A percentile compares a stretch with the other conserved stretches of the same genome.
These are phyloP conservation scores for Lanmaoa pseudosensibilis DNA, from an alignment of 768 basidiomycete species.

Conservation along the genomic window DNA sequence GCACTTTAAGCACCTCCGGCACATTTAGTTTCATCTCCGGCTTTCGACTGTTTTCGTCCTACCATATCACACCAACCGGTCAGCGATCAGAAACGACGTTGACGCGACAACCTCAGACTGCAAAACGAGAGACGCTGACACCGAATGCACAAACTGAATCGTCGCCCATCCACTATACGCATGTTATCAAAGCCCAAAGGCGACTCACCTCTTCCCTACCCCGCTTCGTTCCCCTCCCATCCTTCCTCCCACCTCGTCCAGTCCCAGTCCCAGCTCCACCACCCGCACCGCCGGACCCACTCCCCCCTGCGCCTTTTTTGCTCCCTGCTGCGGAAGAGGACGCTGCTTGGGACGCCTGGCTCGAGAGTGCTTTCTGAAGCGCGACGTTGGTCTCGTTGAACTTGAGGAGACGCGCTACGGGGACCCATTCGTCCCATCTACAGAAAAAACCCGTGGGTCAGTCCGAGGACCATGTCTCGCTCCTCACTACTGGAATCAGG, in stretches of 20 bases:
- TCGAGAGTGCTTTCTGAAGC: slow-evolving; percentile 68
- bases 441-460: not conserved
- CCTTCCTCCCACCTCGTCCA: slow-evolving; percentile 47
- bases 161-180: not conserved
- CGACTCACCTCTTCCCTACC: slow-evolving; percentile 68
- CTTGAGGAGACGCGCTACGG: slow-evolving; percentile 76
- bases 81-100: not conserved
- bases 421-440: slow-evolving; percentile 62
- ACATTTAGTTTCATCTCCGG: slow-evolving; percentile 90
- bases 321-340: slow-evolving; percentile 34
- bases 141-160: not conserved
- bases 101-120: not conserved
- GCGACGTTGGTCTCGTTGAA: slow-evolving; percentile 77
- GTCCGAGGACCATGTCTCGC: not conserved
- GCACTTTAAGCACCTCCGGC: slow-evolving; percentile 85
- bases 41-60: slow-evolving; percentile 77
- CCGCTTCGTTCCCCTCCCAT: slow-evolving; percentile 68
- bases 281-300: slow-evolving; percentile 31
- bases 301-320: slow-evolving; percentile 24
- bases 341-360: slow-evolving; percentile 44
- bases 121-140: not conserved
- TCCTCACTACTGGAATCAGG: not conserved
- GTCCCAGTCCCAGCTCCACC: slow-evolving; percentile 25
- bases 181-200: not conserved
- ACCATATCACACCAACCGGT: not conserved